Conservation (phyloP, 1,284 basidiomycete species). For the Tilletia indica region DNA sequence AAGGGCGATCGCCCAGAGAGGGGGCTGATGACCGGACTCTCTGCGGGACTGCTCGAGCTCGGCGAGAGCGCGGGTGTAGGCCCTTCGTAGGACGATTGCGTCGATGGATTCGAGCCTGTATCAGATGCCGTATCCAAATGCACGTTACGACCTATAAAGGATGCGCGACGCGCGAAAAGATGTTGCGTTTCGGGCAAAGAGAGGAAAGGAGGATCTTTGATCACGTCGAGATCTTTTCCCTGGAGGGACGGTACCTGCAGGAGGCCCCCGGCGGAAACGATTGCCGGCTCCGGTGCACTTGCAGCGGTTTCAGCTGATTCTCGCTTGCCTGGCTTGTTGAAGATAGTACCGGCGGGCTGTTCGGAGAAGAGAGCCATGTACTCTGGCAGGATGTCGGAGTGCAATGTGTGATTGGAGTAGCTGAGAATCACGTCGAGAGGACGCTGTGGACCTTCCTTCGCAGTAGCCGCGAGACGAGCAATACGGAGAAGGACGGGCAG, state of each 20-base stretch:
- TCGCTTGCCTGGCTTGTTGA: conserved; percentile 26
- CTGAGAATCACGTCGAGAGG: conserved; percentile 55
- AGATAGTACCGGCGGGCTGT: neutral
- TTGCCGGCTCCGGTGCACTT: neutral
- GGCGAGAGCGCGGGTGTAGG: conserved; percentile 9
- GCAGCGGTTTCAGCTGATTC: neutral
- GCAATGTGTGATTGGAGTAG: conserved; percentile 52
- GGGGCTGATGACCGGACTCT: neutral
- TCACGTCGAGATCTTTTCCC: neutral
- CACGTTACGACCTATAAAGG: neutral
- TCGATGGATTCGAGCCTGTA: neutral
- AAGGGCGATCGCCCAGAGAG: neutral
- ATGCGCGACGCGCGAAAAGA: conserved; percentile 5
- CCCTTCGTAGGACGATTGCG: neutral
- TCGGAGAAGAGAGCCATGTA: conserved; percentile 36
- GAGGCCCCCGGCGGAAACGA: neutral
- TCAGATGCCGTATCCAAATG: neutral
- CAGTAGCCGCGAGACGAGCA: conserved; percentile 66
- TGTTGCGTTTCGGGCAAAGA: conserved; percentile 13
- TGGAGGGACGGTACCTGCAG: neutral
- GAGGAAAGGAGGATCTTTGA: conserved; percentile 2
- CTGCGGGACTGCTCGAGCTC: neutral
- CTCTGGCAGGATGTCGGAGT: conserved; percentile 43
- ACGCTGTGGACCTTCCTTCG: conserved; percentile 32
- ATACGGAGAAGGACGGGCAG: conserved; percentile 84